Base-by-base conservation (phyloP, 1,284 basidiomycete species). In the Ceratobasidium sp. region DNA sequence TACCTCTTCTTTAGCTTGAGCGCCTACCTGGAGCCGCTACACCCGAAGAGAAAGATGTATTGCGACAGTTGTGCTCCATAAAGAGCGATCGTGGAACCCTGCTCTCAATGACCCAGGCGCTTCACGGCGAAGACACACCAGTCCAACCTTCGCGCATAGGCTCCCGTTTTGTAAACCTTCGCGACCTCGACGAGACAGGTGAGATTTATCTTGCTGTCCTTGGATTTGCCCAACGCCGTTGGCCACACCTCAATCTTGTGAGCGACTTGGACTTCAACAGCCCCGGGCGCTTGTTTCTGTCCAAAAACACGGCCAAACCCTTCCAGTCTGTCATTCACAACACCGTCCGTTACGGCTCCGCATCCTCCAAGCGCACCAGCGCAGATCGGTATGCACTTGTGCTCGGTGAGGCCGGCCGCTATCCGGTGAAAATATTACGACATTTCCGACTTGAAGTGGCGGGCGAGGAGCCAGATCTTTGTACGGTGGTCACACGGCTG, bases 341-440 rank as follows among this genome's bases (percentile, higher is more conserved):
- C 23, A 15, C 28, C 17, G 4, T 15, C 3, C 61, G 61, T 15
- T 40, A 40, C n/a, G 61, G 61, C 33, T 62, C 4, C 6, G 38
- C 13, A 42, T 9, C 61, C 17, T 62, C 61, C 3, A 17, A 13
- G 3, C 33, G 28, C 7, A 62, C 61, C 17, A 13, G 10, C 23
- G 28, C 61, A 17, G 61, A 62, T 17, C 61, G 23, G 33, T 62
- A 40, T 42, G 61, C 61, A 10, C n/a, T 62, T 17, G 23, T 42
- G 13, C 33, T 62, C 23, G 38, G 3, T 23, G 61, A 40, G 12
- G 33, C 5, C 17, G 15, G 10, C 13, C 61, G 33, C 4, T 17
- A 40, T 1, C 61, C 61, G 12, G 61, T 62, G 17, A 62, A 62
- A 42, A 62, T 62, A 13, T 28, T 62, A 12, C 23, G 61, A n/a